phyloP scores from a whole-genome alignment of 2,329 filamentous ascomycete species.

The Aureobasidium sp. region DNA sequence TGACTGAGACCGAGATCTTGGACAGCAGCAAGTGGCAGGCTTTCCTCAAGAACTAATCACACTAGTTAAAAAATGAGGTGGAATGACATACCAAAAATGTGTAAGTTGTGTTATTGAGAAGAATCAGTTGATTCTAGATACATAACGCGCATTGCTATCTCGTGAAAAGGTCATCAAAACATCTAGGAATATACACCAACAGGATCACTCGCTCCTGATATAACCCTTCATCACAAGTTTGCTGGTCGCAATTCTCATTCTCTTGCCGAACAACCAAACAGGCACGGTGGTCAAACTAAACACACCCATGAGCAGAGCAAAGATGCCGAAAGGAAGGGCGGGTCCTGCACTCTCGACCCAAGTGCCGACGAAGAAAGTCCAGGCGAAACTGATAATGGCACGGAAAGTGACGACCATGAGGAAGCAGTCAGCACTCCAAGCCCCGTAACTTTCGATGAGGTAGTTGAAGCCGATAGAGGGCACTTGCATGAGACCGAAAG shows the following conservation, averaged over 20 bases:
- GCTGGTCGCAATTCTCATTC: slow-evolving; percentile 34
- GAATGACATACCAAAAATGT: background rate
- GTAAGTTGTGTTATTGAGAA: background rate
- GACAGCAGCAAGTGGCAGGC: slow-evolving; percentile 3
- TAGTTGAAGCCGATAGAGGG: slow-evolving; percentile 40
- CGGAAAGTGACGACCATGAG: slow-evolving; percentile 46
- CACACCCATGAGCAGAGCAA: slow-evolving; percentile 46
- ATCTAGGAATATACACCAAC: background rate
- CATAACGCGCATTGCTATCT: background rate
- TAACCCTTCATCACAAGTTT: slow-evolving; percentile 7
- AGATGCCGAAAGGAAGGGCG: slow-evolving; percentile 47
- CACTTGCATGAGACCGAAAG: slow-evolving; percentile 37
- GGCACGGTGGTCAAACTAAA: slow-evolving; percentile 38
- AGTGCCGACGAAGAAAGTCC: slow-evolving; percentile 47
- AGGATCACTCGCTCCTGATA: background rate
- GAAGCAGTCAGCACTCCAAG: slow-evolving; percentile 44
- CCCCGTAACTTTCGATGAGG: slow-evolving; percentile 27
- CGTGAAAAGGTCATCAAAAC: background rate
- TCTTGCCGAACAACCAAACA: slow-evolving; percentile 35
- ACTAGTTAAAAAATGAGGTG: background rate
- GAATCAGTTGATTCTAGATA: background rate
- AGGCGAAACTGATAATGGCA: slow-evolving; percentile 46
- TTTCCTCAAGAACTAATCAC: background rate
- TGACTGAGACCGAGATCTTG: slow-evolving; percentile 4
- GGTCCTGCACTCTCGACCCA: slow-evolving; percentile 42